These are phyloP conservation scores for Calycina herbarum DNA, from an alignment of 2,329 filamentous ascomycete species.

Conservation along the genomic window DNA sequence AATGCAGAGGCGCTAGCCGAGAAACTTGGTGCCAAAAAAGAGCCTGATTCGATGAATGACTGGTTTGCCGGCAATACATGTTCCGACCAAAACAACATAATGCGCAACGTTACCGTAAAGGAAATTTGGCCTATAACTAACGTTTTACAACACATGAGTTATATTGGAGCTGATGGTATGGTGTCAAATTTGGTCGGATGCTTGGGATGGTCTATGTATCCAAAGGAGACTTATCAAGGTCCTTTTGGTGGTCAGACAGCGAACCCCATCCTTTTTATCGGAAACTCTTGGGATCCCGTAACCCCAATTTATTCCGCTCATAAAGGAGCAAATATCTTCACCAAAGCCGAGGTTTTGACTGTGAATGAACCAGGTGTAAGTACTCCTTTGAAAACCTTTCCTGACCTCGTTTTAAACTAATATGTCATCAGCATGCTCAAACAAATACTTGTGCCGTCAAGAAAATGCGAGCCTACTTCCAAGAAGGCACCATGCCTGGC, in stretches of 20 bases:
- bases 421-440: conserved; percentile 28
- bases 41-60: neutral
- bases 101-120: neutral
- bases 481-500: conserved; percentile 43
- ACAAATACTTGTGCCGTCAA: conserved; percentile 34
- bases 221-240: conserved; percentile 1
- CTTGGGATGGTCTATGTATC: neutral
- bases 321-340: conserved; percentile 40
- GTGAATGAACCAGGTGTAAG: conserved; percentile 52
- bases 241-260: conserved; percentile 35
- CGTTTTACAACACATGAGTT: neutral
- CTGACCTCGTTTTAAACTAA: conserved; percentile 38
- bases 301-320: conserved; percentile 32
- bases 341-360: conserved; percentile 46
- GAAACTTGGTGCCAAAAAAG: too few species aligned
- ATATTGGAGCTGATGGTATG: neutral
- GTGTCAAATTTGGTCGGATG: neutral
- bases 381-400: conserved; percentile 24
- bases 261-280: conserved; percentile 37
- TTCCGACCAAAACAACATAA: neutral
- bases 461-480: conserved; percentile 40
- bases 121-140: neutral
- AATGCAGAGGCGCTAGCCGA: neutral
- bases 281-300: conserved; percentile 37
- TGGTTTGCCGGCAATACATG: neutral